Evolutionary conservation across 2,329 filamentous ascomycete genomes (phyloP), one percentile per base, ranked within the genome.

Genomic region (Exserohilum turcica): DNA sequence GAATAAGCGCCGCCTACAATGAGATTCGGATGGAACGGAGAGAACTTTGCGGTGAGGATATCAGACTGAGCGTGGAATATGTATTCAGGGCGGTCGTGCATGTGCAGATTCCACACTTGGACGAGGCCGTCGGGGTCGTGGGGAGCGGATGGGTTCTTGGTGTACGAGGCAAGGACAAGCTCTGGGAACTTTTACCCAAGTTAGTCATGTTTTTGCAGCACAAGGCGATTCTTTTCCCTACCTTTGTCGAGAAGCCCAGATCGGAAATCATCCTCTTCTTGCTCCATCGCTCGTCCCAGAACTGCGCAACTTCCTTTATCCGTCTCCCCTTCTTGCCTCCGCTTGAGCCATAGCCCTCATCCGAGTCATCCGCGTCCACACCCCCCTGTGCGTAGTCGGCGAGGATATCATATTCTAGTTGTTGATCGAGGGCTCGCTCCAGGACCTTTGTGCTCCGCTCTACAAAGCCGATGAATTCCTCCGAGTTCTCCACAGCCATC

Each of bases 251-350:
- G 76, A 97, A 99, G 77, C 93, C 90, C 65, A 99, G 86, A 67
- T 92, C 90, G 72, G 91, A 97, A 71, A 99, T 89, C 89, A 97
- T 97, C 61, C 92, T 88, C 79, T 97, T 96, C 80, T 95, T 96
- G 70, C 91, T 96, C 90, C 93, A 97, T 72, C 92, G 85, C 56
- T 96, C 90, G 69, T 97, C 92, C 76, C 90, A 96, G 75, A 97
- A 97, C 67, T 97, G 93, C 31, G 89, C 87, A 43, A 96, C 82
- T 75, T 99, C 92, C 73, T 90, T 93, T 65, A 95, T 85, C 60
- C 89, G 84, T 62, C 90, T 81, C 35, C 88, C 86, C 44, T 87
- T 88, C 59, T 88, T 88, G 3, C 87, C 88, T 28, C 85, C 83
- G 2, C 84, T 85, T 54, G 88, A 88, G 13, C 88, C 88, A 44